A percentile compares a stretch with the other conserved stretches of the same genome.
phyloP scores from a whole-genome alignment of 345 rosid genomes.

The Salix dunnii region DNA sequence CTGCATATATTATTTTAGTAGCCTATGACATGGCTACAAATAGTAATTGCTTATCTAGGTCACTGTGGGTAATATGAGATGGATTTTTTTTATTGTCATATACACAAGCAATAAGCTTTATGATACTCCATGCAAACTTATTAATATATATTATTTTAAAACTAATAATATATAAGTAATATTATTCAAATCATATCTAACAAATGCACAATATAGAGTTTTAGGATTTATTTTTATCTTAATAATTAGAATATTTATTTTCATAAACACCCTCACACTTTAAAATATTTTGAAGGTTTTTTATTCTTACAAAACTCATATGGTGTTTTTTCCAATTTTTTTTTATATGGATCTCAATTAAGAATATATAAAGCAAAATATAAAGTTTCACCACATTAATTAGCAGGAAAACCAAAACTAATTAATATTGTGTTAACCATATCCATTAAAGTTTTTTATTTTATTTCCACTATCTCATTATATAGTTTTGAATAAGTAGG shows the following conservation, averaged over 20 bases:
- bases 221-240: neutral
- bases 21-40: no score
- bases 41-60: no score
- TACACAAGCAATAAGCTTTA: no score
- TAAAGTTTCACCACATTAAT: neutral
- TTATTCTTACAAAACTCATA: neutral
- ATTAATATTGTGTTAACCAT: neutral
- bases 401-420: neutral
- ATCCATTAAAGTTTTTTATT: neutral
- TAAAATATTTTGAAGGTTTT: neutral
- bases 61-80: no score
- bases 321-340: no score
- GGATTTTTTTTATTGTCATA: no score
- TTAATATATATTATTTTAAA: no score
- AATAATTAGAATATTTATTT: neutral
- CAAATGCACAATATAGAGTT: no score
- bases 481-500: neutral
- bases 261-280: constrained; percentile 7
- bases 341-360: neutral
- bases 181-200: no score
- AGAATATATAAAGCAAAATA: neutral
- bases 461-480: neutral
- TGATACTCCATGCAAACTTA: neutral
- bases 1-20: no score
- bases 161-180: no score